These are phyloP conservation scores for Lachnellula subtilissima DNA, from an alignment of 2,329 filamentous ascomycete genomes.

Conservation along the genomic window DNA sequence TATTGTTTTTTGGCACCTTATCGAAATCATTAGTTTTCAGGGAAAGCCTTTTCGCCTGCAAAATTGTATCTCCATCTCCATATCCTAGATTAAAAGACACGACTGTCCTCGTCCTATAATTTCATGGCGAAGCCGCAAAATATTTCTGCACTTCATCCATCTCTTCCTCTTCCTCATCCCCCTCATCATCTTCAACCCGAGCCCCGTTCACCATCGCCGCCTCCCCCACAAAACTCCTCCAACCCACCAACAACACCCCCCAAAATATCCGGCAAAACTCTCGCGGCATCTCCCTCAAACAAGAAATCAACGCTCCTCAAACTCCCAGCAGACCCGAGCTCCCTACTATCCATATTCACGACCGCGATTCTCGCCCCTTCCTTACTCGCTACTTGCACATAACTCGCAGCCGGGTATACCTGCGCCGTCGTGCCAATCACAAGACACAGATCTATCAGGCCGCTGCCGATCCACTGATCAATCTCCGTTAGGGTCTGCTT, in stretches of 20 bases:
- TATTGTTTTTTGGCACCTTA: too few relatives aligned
- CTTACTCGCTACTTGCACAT: constrained; percentile 57
- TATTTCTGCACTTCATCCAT: constrained; percentile 5
- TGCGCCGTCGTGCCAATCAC: constrained; percentile 79
- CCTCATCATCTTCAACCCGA: neutral
- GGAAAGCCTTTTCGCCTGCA: too few relatives aligned
- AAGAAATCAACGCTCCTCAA: constrained; percentile 46
- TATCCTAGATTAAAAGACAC: too few relatives aligned
- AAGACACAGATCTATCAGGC: constrained; percentile 69
- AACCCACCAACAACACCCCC: constrained; percentile 13
- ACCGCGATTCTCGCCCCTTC: constrained; percentile 69
- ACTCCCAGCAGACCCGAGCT: constrained; percentile 22
- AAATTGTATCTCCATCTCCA: too few relatives aligned
- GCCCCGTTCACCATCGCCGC: neutral
- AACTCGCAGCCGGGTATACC: constrained; percentile 76
- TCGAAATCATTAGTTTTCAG: too few relatives aligned
- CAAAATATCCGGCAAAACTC: constrained; percentile 51
- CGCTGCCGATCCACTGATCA: constrained; percentile 57
- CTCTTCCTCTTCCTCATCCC: neutral
- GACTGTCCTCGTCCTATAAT: neutral
- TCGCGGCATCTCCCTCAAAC: constrained; percentile 54
- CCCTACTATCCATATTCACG: constrained; percentile 56
- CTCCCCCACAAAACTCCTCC: neutral
- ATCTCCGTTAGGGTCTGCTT: constrained; percentile 54
- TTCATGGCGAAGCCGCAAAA: neutral